A percentile compares a stretch with the other conserved stretches of the same genome.
phyloP scores from a whole-genome alignment of 805 yeast genomes.

The Tetrapisispora taiwanensis region DNA sequence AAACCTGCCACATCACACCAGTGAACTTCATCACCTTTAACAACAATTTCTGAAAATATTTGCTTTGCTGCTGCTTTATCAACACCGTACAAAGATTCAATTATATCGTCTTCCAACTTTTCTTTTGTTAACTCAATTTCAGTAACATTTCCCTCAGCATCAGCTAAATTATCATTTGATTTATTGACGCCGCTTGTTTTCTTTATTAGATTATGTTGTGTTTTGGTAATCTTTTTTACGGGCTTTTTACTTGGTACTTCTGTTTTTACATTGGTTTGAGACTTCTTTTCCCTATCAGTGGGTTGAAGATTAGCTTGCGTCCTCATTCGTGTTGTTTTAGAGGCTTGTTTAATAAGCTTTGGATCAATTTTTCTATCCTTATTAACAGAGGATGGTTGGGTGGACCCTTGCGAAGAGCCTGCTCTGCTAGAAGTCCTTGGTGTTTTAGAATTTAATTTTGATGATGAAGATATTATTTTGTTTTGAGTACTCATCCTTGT shows the following conservation, averaged over 20 bases:
- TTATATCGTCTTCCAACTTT: slow-evolving; percentile 16
- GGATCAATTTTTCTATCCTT: no score
- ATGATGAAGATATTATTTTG: background rate
- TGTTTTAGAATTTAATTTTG: background rate
- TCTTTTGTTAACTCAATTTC: slow-evolving; percentile 2
- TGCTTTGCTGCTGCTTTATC: slow-evolving; percentile 73
- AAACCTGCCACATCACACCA: slow-evolving; percentile 96
- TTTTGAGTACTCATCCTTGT: background rate
- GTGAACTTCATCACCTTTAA: slow-evolving; percentile 79
- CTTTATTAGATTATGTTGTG: slow-evolving; percentile 1
- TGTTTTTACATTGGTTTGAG: no score
- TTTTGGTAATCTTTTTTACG: no score
- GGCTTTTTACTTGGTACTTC: background rate
- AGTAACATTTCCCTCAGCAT: background rate
- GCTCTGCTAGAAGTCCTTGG: background rate
- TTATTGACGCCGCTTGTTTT: background rate
- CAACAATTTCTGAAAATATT: slow-evolving; percentile 78
- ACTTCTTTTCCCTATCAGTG: no score
- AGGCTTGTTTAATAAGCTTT: no score
- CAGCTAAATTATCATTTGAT: background rate
- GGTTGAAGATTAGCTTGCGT: no score
- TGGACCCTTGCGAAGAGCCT: no score
- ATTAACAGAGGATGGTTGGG: no score
- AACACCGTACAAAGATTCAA: slow-evolving; percentile 46
- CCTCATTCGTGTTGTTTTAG: no score